A percentile compares a stretch with the other conserved stretches of the same genome.
phyloP scores from a whole-genome alignment of 805 yeast genomes.

The Teunomyces aglyptinius region DNA sequence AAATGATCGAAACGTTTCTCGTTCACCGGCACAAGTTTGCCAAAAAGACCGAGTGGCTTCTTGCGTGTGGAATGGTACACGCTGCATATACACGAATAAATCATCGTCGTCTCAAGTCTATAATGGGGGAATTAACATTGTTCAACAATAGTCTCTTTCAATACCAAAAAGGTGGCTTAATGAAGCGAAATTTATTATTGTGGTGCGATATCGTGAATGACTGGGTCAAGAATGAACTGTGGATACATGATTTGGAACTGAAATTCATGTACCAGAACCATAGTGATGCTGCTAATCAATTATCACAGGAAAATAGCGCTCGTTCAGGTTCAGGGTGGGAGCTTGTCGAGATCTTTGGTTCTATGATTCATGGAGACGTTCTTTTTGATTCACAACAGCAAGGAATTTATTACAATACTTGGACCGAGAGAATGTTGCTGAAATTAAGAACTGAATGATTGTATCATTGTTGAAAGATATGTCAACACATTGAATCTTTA shows the following conservation, averaged over 20 bases:
- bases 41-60: conserved; percentile 63
- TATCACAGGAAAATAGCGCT: conserved; percentile 25
- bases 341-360: conserved; percentile 28
- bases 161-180: conserved; percentile 52
- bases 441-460: neutral
- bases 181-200: conserved; percentile 47
- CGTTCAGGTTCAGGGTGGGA: conserved; percentile 34
- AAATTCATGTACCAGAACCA: conserved; percentile 37
- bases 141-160: conserved; percentile 51
- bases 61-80: conserved; percentile 64
- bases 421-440: conserved; percentile 19
- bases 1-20: conserved; percentile 50
- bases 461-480: no score
- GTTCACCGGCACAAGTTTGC: conserved; percentile 49
- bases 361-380: conserved; percentile 33
- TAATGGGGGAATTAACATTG: conserved; percentile 48
- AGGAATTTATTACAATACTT: conserved; percentile 27
- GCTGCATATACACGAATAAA: conserved; percentile 58
- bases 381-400: conserved; percentile 31
- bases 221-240: conserved; percentile 54
- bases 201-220: conserved; percentile 56
- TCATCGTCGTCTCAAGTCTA: conserved; percentile 41
- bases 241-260: conserved; percentile 58
- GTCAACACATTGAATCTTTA: no score
- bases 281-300: conserved; percentile 17